Evolutionary conservation across 495 filamentous ascomycete genomes (phyloP), one percentile per base, ranked within the genome.

Genomic region (Lophiotrema nucula): DNA sequence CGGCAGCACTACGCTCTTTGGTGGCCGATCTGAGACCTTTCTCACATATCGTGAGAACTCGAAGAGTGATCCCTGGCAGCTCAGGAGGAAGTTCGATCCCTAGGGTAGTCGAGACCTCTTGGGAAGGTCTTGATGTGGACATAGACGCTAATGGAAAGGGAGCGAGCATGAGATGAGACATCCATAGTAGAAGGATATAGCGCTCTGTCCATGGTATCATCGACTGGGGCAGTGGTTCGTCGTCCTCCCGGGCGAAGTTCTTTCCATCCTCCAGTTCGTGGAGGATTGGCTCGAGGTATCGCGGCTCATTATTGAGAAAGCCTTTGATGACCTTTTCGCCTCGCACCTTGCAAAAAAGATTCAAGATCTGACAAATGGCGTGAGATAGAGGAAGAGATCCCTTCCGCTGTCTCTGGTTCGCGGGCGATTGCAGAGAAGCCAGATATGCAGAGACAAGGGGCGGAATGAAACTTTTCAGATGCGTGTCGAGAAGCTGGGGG

Each of bases 401-500:
- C 25, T 52, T 64, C 37, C 47, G 63, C 28, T 22, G 42, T 67
- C 68, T 47, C 26, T 13, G 59, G 35, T 19, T 57, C 46, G 35
- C 53, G 43, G 58, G 44, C 13, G 19, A 19, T 6, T 37, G 44
- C 47, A 93, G 70, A 68, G 83, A 88, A 54, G 82, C 81, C 26
- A 96, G 73, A 60, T 89, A 92, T 31, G 86, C 84, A 67, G 82
- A 77, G 18, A 88, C 84, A 42, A 97, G 77, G 6, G 79, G 75
- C 27, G 88, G 82, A 35, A 98, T 70, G 67, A 95, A 81, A 54
- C 74, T 76, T 54, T 84, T 81, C 41, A 99, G 79, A 69, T 93
- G 78, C 1, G 90, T 86, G 71, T 99, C 93, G n/a, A 99, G 82
- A 3, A 99, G 81, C 69, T 99, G 93, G 18, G 93, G 92, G 64